A percentile compares a stretch with the other conserved stretches of the same genome.
phyloP scores from a whole-genome alignment of 2,329 filamentous ascomycete species.

The Pseudogymnoascus sp. region DNA sequence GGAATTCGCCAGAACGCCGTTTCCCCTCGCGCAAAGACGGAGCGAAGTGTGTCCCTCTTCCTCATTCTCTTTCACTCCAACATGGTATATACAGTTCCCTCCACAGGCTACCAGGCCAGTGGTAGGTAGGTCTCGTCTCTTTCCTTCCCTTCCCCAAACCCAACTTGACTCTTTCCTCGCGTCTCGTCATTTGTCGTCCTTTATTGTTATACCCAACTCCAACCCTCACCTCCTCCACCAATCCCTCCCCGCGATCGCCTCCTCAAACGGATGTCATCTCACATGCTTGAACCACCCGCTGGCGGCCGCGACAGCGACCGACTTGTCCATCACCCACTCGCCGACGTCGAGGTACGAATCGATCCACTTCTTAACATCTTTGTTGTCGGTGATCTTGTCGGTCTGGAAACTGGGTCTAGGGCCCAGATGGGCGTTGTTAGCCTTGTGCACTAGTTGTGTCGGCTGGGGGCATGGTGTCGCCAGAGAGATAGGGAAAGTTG shows the following conservation, averaged over 20 bases:
- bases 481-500: background rate
- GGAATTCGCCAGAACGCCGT: background rate
- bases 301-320: slow-evolving; percentile 79
- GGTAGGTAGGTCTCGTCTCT: background rate
- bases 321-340: slow-evolving; percentile 98
- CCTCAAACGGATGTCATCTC: slow-evolving; percentile 42
- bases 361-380: slow-evolving; percentile 79
- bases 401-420: slow-evolving; percentile 73
- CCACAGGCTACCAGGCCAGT: background rate
- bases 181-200: background rate
- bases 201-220: background rate
- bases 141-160: background rate
- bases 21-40: background rate
- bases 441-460: background rate
- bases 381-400: slow-evolving; percentile 75
- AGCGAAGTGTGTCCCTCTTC: background rate
- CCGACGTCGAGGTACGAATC: slow-evolving; percentile 89
- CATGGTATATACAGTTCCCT: background rate
- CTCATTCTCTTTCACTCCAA: background rate
- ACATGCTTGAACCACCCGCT: slow-evolving; percentile 88
- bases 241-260: background rate
- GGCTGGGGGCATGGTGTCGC: background rate
- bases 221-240: background rate
- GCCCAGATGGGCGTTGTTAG: slow-evolving; percentile 30
- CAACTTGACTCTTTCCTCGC: background rate